phyloP scores from a whole-genome alignment of 352 stramenopile species.

The Phytophthora vignae region DNA sequence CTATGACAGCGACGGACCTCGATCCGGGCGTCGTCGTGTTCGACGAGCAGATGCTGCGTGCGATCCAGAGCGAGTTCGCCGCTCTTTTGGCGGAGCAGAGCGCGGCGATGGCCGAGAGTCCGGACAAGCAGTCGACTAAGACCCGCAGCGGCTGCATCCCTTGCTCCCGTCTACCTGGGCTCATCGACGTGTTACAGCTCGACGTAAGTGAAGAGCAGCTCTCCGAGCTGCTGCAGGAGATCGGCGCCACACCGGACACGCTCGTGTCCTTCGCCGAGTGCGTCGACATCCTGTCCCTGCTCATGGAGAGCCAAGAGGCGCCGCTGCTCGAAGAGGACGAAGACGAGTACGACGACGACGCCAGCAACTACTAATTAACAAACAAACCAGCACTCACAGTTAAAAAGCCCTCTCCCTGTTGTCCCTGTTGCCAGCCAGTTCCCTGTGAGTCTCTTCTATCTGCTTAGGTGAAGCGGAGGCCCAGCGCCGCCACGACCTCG shows the following conservation, averaged over 20 bases:
- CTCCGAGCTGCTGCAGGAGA: constrained; percentile 69
- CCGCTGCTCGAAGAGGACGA: constrained; percentile 39
- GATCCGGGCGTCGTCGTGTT: constrained; percentile 58
- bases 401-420: no score
- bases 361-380: constrained; percentile 11
- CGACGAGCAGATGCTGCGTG: constrained; percentile 61
- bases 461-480: constrained; percentile 77
- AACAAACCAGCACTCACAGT: background rate
- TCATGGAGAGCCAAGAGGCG: constrained; percentile 61
- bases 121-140: constrained; percentile 19
- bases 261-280: constrained; percentile 87
- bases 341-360: constrained; percentile 20
- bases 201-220: constrained; percentile 52
- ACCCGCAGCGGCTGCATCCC: constrained; percentile 54
- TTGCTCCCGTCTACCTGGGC: constrained; percentile 51
- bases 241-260: constrained; percentile 72
- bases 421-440: no score
- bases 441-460: no score
- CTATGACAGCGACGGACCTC: constrained; percentile 18
- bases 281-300: constrained; percentile 85
- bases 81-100: constrained; percentile 43
- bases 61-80: constrained; percentile 66
- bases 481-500: constrained; percentile 78
- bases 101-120: constrained; percentile 18
- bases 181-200: constrained; percentile 57